Percentiles rank a stretch among this genome's conserved stretches.
Evolutionary conservation across 495 filamentous ascomycete species (phyloP).

Genomic region (Bacidia rubella): DNA sequence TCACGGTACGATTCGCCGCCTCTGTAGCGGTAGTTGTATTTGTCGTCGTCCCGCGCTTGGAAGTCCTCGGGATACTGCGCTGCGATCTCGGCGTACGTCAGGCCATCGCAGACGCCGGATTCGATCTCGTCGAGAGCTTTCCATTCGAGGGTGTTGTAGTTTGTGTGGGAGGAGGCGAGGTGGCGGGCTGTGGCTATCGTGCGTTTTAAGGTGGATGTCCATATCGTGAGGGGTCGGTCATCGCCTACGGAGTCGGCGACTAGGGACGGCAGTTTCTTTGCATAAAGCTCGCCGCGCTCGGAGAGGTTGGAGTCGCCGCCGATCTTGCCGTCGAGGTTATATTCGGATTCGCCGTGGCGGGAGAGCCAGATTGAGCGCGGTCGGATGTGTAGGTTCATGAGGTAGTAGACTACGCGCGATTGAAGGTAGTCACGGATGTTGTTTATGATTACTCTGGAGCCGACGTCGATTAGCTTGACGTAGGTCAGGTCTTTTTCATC

Average conservation of each 20-base stretch:
- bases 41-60: constrained; percentile 84
- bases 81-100: constrained; percentile 90
- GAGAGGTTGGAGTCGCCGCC: constrained; percentile 86
- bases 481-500: constrained; percentile 79
- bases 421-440: constrained; percentile 93
- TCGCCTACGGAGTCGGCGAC: constrained; percentile 68
- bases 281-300: constrained; percentile 75
- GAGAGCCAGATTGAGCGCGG: constrained; percentile 97
- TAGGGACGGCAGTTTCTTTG: constrained; percentile 63
- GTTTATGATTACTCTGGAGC: constrained; percentile 90
- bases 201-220: constrained; percentile 89
- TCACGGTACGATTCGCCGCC: constrained; percentile 95
- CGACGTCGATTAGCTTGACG: constrained; percentile 94
- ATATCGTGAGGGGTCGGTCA: constrained; percentile 76
- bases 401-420: constrained; percentile 89
- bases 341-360: constrained; percentile 85
- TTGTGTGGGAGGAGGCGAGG: constrained; percentile 43
- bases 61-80: constrained; percentile 89
- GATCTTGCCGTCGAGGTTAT: constrained; percentile 76
- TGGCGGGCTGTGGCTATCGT: constrained; percentile 84
- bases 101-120: constrained; percentile 86
- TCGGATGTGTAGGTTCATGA: constrained; percentile 96
- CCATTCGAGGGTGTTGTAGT: constrained; percentile 89
- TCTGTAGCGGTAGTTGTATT: constrained; percentile 97
- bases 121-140: constrained; percentile 97